Evolutionary conservation across 305 asterid genomes (phyloP), one percentile per base, ranked within the genome.

Genomic region (Ajuga reptans): DNA sequence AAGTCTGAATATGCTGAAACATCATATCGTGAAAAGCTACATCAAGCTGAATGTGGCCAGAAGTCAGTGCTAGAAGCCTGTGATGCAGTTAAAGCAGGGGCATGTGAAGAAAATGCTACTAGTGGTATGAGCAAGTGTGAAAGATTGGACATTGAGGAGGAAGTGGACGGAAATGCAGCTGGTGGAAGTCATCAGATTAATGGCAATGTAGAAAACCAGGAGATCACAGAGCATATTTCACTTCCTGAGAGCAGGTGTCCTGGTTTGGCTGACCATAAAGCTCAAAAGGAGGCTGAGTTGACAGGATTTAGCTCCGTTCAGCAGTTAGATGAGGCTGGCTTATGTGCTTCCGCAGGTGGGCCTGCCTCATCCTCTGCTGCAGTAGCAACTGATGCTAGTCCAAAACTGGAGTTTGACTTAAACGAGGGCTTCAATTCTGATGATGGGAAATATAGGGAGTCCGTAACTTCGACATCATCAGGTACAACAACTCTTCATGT

Each of bases 361-460:
- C 84, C 50, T 68, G 69, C 77, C 21, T 71, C 83, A 27, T 76
- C 12, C 8, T 7, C 77, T 65, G 70, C 77, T 66, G 57, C 83
- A 4, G 68, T 61, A 29, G 71, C 69, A 43, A 53, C 80, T 4
- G 83, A 75, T 62, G 24, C 62, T 2, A 72, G 78, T 57, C 72
- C 72, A 47, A 88, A 78, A 76, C 17, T 91, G 45, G 73, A 80
- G 64, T 91, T 90, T 33, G 97, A 90, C 76, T 79, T 90, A 72
- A 90, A 90, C 62, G 97, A 90, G 79, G 94, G 87, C 41, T 75
- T 84, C 11, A 57, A 62, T 72, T 68, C 71, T 12, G 97, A 90
- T 72, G 96, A 88, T 9, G 94, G 82, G 61, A 88, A 82, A 36
- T 80, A 67, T 37, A 89, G 79, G 68, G 92, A 86, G 62, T 74